Base-by-base conservation (phyloP, 202 grass and related monocot genomes). In the Setaria viridis region DNA sequence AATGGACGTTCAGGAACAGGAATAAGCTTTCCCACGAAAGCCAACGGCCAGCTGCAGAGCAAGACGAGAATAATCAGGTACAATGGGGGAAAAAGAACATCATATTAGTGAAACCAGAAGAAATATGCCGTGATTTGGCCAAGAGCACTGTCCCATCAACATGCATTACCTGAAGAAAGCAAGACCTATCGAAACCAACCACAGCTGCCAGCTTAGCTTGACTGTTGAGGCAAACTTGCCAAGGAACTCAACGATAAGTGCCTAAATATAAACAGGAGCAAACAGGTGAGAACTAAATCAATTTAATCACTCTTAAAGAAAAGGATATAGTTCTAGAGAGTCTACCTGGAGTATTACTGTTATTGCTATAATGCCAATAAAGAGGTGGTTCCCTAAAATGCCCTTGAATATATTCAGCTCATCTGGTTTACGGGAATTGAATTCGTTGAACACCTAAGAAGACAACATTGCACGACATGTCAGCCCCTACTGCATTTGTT, bases 341-440 rank as follows among this genome's bases (percentile, higher is more conserved):
- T 74, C 25, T 93, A 99, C 97, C 93, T 99, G 97, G 45, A 99
- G 92, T 20, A 97, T 13, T 50, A 93, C 35, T 15, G 94, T 97
- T 25, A 99, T 65, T 1, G 33, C 83, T 8, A 97, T 45, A 75
- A 99, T 93, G 19, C 51, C 88, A 42, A 99, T 78, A 58, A 99
- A 99, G 58, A 99, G 90, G 35, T 33, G 85, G 67, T 99, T 99
- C 39, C 60, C 84, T 11, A 74, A 81, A 71, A 99, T 56, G 17
- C 97, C 97, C 62, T 90, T 77, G 84, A 99, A 99, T 80, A 99
- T 80, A 81, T 99, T 99, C 37, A 97, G 62, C 78, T 97, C 83
- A 78, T 94, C 92, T 87, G 88, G 94, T 82, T 99, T 99, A 71
- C 97, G 77, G 41, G 93, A 39, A 70, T 99, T 99, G 85, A 97